Evolutionary conservation across 2,329 filamentous ascomycete genomes (phyloP), one percentile per base, ranked within the genome.

Genomic region (Acrocalymma vagum): DNA sequence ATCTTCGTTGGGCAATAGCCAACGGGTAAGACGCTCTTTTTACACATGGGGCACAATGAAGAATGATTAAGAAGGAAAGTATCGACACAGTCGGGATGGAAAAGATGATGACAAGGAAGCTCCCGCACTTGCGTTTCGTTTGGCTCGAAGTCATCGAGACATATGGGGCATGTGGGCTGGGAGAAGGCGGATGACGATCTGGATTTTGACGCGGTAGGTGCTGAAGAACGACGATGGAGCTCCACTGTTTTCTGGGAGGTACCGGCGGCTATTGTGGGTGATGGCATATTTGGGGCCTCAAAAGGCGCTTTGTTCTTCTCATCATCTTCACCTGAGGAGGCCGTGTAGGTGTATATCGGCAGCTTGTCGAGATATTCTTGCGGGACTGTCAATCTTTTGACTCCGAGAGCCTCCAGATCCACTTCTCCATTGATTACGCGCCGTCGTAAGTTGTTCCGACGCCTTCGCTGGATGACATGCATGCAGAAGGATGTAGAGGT

Each of bases 21-120:
- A 73, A 55, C 66, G 59, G 92, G 91, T 1, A 96, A 72, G 59
- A 92, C 89, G 33, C 82, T 88, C 46, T 86, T 82, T 67, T 96
- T 96, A 76, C 94, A 99, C 56, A 95, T 77, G 1, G 94, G 93
- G 61, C 94, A 99, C 2, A 96, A 78, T 13, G 89, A 95, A 63
- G 88, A 95, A 62, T 87, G 86, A 38, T 84, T 79, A 28, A 80
- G 78, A 9, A 97, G 76, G 58, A 94, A 96, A 15, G 85, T 81
- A 62, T 97, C 92, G 51, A 97, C 92, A 62, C 94, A 99, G 51
- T 88, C 86, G 0, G 89, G 87, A 54, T 99, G 93, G 69, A 92
- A 99, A 41, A 97, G 93, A 65, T 99, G 94, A 1, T 87, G 85
- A 58, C 94, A 99, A 0, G 90, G 84, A 3, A 97, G 77, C 69